phyloP scores from a whole-genome alignment of 257 asterid species.

The Ligustrum vulgare region DNA sequence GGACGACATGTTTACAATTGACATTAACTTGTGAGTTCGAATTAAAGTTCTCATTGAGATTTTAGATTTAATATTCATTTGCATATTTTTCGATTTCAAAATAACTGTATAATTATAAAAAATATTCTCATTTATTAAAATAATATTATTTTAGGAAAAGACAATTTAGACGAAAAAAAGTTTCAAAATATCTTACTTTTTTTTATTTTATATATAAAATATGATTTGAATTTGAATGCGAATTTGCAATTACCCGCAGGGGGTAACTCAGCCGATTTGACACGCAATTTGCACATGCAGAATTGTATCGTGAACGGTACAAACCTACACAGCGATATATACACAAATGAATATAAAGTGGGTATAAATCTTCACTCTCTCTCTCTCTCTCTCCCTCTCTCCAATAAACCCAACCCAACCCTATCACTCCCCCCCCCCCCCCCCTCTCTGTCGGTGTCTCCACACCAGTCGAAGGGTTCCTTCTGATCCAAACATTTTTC shows the following conservation, averaged over 20 bases:
- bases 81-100: too few species aligned
- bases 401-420: conserved; percentile 7
- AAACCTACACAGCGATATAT: not conserved
- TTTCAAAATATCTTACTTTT: too few species aligned
- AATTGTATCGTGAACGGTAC: not conserved
- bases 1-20: too few species aligned
- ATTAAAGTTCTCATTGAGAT: too few species aligned
- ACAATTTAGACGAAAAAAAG: too few species aligned
- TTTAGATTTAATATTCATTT: too few species aligned
- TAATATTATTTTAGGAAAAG: too few species aligned
- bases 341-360: not conserved
- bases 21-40: too few species aligned
- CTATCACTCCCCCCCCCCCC: not conserved
- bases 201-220: too few species aligned
- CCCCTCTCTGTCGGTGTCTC: conserved; percentile 52
- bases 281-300: conserved; percentile 4
- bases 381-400: conserved; percentile 25
- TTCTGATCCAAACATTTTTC: conserved; percentile 42
- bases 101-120: too few species aligned
- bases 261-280: not conserved
- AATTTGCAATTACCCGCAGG: not conserved
- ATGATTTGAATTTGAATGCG: too few species aligned
- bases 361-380: not conserved
- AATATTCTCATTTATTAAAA: too few species aligned
- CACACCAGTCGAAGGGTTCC: conserved; percentile 45